Percentiles rank a stretch among this genome's conserved stretches.
Conservation (phyloP, 495 filamentous ascomycete genomes). For the Hypoxylon cercidicola region DNA sequence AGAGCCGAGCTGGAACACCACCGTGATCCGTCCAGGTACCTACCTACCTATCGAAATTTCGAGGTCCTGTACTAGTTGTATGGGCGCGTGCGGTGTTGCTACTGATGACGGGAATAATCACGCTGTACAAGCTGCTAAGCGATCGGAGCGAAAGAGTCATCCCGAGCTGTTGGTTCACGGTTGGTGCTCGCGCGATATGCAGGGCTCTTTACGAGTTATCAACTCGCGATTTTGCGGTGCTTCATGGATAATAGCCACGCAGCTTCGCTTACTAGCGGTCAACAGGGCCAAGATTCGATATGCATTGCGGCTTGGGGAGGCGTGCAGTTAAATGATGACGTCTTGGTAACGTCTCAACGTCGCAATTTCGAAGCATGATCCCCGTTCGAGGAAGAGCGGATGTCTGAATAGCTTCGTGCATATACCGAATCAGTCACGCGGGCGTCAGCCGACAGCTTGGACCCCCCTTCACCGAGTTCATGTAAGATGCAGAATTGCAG, state of each 20-base stretch:
- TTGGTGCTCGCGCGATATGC: too few relatives aligned
- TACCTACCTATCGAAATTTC: background rate
- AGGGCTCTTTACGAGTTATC: background rate
- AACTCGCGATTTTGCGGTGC: background rate
- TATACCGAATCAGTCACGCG: conserved; percentile 18
- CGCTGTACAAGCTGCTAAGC: too few relatives aligned
- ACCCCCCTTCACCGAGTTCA: conserved; percentile 11
- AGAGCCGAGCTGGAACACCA: background rate
- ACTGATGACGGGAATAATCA: too few relatives aligned
- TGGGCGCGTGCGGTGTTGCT: too few relatives aligned
- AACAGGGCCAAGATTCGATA: background rate
- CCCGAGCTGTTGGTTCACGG: too few relatives aligned
- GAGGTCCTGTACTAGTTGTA: too few relatives aligned
- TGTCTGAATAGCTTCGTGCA: conserved; percentile 20
- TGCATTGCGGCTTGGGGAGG: background rate
- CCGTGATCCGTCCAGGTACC: background rate
- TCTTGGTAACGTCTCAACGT: background rate
- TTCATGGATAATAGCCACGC: background rate
- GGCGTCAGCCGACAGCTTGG: conserved; percentile 7
- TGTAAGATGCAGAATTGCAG: conserved; percentile 14
- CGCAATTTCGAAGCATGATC: too few relatives aligned
- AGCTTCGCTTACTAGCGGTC: background rate
- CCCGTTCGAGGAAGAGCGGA: conserved; percentile 23
- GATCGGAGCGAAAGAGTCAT: too few relatives aligned
- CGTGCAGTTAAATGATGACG: conserved; percentile 9